Base-by-base conservation (phyloP, 306 rosid genomes). In the Quercus mongolica region DNA sequence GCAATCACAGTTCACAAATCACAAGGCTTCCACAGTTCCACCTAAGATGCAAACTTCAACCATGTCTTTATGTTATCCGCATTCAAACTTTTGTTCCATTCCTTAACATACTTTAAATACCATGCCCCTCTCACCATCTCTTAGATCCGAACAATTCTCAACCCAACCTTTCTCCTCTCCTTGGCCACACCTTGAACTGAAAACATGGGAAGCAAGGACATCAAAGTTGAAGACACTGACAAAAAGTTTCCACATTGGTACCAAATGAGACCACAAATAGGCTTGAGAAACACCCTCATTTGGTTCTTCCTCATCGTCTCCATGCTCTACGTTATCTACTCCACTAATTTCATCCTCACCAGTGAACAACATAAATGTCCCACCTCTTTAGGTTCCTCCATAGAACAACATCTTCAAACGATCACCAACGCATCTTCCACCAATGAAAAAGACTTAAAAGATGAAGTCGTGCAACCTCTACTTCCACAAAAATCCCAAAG, bases 111-210 rank as follows among this genome's bases (percentile, higher is more conserved):
- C 80, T 65, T 63, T 19, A 75, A 77, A 77, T 23, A 69, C 64
- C 67, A 19, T 25, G n/a, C 54, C 52, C 41, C 41, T 73, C 31
- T 49, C 68, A 68, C 57, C 6, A 18, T 67, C 68, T 67, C 51
- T 62, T 31, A 54, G 90, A 91, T 91, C 91, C 94, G 81, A 84
- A 85, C 82, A 82, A 78, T 85, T 77, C 88, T 79, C 72, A 78
- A 5, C 18, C 21, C 76, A 76, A 69, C 74, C 46, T 71, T 55
- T 74, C 75, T 28, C 71, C 74, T 74, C 78, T 74, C 71, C 75
- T 49, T 75, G 33, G 30, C 74, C 59, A 72, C 78, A 78, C 65
- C 31, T 11, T 33, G 11, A 44, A 41, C 68, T 71, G 69, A 70
- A 59, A 49, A 6, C 55, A 83, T 64, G 75, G 67, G 73, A 69